Conservation (phyloP, 2,329 filamentous ascomycete species). For the Geosmithia morbida region DNA sequence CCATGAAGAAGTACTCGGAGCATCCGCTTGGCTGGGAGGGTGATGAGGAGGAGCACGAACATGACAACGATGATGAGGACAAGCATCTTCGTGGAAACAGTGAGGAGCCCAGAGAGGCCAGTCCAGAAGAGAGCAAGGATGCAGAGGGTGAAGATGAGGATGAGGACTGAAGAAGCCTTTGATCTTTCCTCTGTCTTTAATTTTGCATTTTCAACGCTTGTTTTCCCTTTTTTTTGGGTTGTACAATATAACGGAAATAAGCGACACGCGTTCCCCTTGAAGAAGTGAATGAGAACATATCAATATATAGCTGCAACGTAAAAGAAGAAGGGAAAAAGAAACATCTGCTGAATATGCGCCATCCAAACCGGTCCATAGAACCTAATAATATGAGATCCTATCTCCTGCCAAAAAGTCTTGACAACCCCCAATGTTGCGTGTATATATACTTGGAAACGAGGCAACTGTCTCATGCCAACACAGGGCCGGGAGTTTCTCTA, state of each 20-base stretch:
- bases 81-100: conserved; percentile 1
- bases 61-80: conserved; percentile 13
- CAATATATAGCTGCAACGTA: not conserved
- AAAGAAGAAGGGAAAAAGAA: not conserved
- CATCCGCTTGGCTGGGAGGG: conserved; percentile 35
- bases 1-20: conserved; percentile 36
- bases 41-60: conserved; percentile 18
- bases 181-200: not conserved
- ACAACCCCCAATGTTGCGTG: not conserved
- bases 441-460: not conserved
- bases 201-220: not conserved
- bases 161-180: conserved; percentile 11
- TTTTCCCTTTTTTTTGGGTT: not conserved
- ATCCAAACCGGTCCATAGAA: not conserved
- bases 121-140: conserved; percentile 3
- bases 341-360: not conserved
- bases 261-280: not conserved
- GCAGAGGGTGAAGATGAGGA: conserved; percentile 19
- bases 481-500: no score
- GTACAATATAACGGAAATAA: not conserved
- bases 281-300: not conserved
- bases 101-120: conserved; percentile 2
- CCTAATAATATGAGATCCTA: not conserved
- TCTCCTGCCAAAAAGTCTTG: not conserved
- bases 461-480: not conserved